These are phyloP conservation scores for Candida jianshihensis DNA, from an alignment of 805 yeast genomes.

Conservation along the genomic window DNA sequence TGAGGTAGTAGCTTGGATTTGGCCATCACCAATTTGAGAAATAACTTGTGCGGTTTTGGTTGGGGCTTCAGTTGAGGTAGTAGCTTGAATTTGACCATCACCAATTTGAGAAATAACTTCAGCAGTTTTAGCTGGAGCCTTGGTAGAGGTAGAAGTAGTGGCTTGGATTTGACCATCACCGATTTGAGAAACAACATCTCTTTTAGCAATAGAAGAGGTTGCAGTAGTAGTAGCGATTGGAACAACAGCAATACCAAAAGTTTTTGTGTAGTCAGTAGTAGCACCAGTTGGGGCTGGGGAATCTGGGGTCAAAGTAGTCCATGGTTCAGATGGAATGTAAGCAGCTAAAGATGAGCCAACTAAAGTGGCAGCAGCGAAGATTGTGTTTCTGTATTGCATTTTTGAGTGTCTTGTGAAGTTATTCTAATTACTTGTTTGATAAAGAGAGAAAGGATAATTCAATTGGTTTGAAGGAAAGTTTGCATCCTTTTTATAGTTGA, in stretches of 20 bases:
- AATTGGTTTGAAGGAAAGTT: background rate
- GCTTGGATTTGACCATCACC: conserved; percentile 21
- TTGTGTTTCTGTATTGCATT: conserved; percentile 36
- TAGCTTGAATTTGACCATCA: conserved; percentile 48
- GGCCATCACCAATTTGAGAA: conserved; percentile 47
- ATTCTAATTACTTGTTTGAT: background rate
- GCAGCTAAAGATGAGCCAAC: conserved; percentile 51
- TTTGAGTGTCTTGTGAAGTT: conserved; percentile 1
- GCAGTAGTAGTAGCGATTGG: conserved; percentile 23
- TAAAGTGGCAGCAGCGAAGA: conserved; percentile 35
- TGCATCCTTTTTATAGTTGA: background rate
- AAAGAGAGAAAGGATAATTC: no score
- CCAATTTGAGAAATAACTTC: conserved; percentile 43
- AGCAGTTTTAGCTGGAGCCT: conserved; percentile 39
- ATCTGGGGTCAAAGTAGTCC: conserved; percentile 37
- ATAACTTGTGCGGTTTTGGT: conserved; percentile 28
- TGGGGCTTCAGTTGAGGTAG: conserved; percentile 28
- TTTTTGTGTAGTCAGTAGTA: conserved; percentile 28
- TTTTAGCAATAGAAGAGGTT: conserved; percentile 6
- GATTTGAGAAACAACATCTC: conserved; percentile 15
- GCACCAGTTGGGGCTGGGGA: conserved; percentile 31
- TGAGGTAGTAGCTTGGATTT: conserved; percentile 41
- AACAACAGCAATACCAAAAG: conserved; percentile 37
- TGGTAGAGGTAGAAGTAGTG: conserved; percentile 12
- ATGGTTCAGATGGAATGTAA: conserved; percentile 50